These are phyloP conservation scores for Aspergillus pseudoterreus DNA, from an alignment of 2,329 filamentous ascomycete species.

Conservation along the genomic window DNA sequence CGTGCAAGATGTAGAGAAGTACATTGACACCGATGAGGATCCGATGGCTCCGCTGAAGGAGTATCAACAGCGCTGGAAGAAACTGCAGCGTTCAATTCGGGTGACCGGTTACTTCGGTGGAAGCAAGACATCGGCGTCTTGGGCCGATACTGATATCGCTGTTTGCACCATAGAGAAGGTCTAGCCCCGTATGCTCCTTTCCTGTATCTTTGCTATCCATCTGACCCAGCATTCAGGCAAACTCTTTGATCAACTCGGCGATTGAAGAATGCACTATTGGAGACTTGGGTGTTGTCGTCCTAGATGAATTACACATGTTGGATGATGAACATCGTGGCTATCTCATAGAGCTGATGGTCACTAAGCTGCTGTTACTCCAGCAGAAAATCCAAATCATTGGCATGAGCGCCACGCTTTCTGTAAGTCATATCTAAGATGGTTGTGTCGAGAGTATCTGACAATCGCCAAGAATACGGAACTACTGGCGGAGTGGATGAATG, in stretches of 20 bases:
- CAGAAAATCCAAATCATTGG: slow-evolving; percentile 68
- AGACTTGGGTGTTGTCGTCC: slow-evolving; percentile 63
- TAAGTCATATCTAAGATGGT: slow-evolving; percentile 27
- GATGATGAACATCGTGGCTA: slow-evolving; percentile 74
- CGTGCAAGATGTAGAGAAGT: slow-evolving; percentile 56
- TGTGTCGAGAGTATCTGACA: slow-evolving; percentile 9
- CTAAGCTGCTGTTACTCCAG: slow-evolving; percentile 67
- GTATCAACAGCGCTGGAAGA: slow-evolving; percentile 51
- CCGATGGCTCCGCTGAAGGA: slow-evolving; percentile 31
- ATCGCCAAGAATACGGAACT: slow-evolving; percentile 62
- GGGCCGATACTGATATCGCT: slow-evolving; percentile 73
- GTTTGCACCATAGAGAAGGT: slow-evolving; percentile 77
- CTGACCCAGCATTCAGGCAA: slow-evolving; percentile 52
- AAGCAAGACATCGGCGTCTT: slow-evolving; percentile 62
- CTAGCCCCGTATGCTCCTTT: slow-evolving; percentile 17
- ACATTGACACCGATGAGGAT: slow-evolving; percentile 30
- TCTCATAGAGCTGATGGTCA: slow-evolving; percentile 68
- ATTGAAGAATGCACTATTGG: slow-evolving; percentile 67
- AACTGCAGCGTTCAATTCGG: slow-evolving; percentile 57
- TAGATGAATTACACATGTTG: slow-evolving; percentile 80
- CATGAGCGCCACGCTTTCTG: slow-evolving; percentile 76
- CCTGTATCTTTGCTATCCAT: not conserved
- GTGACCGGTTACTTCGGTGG: slow-evolving; percentile 74
- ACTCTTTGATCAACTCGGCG: slow-evolving; percentile 67
- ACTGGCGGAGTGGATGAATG: slow-evolving; percentile 66